Percentiles rank a stretch among this genome's conserved stretches.
Conservation (phyloP, 2,329 filamentous ascomycete genomes). For the Sporothrix euskadiensis region DNA sequence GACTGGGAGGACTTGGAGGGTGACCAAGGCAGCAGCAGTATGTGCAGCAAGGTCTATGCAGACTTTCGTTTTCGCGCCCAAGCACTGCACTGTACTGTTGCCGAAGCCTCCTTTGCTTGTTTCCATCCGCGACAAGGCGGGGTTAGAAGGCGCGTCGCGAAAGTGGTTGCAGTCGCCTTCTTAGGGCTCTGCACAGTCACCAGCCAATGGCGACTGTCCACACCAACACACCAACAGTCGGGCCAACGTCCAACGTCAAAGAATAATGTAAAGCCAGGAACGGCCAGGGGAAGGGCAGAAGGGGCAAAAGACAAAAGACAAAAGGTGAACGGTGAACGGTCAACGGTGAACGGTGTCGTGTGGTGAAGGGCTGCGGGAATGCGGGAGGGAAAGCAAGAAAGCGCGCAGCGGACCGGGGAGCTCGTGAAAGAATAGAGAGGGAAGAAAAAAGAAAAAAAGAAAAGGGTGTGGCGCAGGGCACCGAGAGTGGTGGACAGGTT, state of each 20-base stretch:
- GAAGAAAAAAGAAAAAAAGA: neutral
- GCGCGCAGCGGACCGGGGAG: constrained; percentile 3
- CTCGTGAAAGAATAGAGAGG: neutral
- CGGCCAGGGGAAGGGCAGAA: neutral
- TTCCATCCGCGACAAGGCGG: constrained; percentile 17
- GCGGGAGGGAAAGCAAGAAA: neutral
- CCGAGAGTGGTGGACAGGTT: constrained; percentile 2
- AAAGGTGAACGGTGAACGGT: neutral
- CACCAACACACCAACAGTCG: neutral
- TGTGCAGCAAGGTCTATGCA: neutral
- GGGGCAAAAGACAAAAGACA: neutral
- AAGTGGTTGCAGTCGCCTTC: neutral
- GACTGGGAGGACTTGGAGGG: neutral
- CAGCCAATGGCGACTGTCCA: neutral
- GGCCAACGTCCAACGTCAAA: neutral
- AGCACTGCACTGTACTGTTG: neutral
- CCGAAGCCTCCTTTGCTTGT: neutral
- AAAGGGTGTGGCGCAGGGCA: constrained; percentile 5
- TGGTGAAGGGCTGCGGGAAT: neutral
- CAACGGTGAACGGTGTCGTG: neutral
- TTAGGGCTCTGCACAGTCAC: neutral
- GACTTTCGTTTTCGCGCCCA: constrained; percentile 4
- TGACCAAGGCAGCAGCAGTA: constrained; percentile 8
- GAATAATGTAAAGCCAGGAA: neutral
- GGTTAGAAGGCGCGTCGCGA: constrained; percentile 25